A percentile compares a stretch with the other conserved stretches of the same genome.
phyloP scores from a whole-genome alignment of 306 rosid species.

The Rosa persica region DNA sequence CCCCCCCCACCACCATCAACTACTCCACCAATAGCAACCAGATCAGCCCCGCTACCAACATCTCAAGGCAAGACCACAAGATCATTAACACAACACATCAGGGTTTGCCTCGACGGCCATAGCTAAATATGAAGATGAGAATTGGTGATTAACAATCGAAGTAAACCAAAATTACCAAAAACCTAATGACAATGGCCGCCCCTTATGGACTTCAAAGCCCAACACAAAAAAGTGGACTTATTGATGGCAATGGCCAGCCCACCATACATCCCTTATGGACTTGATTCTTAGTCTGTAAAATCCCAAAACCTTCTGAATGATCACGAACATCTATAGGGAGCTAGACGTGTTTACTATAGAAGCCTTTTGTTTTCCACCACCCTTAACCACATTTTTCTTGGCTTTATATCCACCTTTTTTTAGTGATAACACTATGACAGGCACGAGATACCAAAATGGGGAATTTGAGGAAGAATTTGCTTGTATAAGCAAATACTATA shows the following conservation, averaged over 20 bases:
- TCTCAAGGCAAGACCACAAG: too few species aligned
- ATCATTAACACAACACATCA: too few species aligned
- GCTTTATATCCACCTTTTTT: not conserved
- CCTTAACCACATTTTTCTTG: too few species aligned
- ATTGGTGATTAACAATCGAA: too few species aligned
- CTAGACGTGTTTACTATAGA: not conserved
- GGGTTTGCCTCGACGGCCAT: too few species aligned
- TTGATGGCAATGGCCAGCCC: not conserved
- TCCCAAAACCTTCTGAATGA: not conserved
- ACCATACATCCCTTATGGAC: not conserved
- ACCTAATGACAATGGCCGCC: not conserved
- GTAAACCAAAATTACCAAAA: too few species aligned
- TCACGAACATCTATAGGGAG: not conserved
- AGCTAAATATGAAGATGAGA: too few species aligned
- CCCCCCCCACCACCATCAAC: too few species aligned
- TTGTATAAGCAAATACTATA: not conserved
- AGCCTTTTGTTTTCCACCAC: not conserved
- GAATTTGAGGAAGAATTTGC: not conserved
- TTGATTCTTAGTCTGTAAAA: not conserved
- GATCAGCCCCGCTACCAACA: too few species aligned
- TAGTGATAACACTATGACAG: not conserved
- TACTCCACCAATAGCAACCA: too few species aligned
- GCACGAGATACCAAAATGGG: not conserved
- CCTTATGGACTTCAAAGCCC: not conserved
- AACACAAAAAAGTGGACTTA: not conserved